Evolutionary conservation across 2,329 filamentous ascomycete species (phyloP), one percentile per base, ranked within the genome.

Genomic region (Ramularia collo-cygni): DNA sequence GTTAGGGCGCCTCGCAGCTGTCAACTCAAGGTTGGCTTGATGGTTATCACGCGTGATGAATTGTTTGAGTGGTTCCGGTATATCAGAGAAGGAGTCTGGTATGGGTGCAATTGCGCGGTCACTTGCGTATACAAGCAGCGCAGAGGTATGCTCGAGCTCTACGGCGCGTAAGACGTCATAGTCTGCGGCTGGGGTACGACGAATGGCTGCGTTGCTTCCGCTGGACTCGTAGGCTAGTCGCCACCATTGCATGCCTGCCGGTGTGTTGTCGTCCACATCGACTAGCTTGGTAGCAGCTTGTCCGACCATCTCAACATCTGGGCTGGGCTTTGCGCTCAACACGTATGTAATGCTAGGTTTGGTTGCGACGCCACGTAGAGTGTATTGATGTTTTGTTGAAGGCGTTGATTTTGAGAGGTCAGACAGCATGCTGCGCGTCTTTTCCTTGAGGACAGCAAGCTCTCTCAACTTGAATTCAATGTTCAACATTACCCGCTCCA

Each of bases 61-160:
- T 4, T 48, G 37, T 15, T 48, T 40, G 10, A 61, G 41, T 6
- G 50, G 38, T 8, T 41, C 33, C 8, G 53, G 50, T 8, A 60
- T 45, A 8, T 38, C 33, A 14, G 47, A 41, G 32, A 52, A 40
- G 31, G 40, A 47, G 9, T 40, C 40, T 2, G 47, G 37, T 16
- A 29, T 21, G 12, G 51, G 46, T n/a, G 51, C 41, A 15, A 58
- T 58, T 13, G 54, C 54, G 10, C 21, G 21, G 3, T 74, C 68
- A 50, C 69, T 76, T 14, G 76, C 77, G 54, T 81, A 81, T 2
- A 81, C 70, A 8, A 81, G 66, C 1, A 81, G 57, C 2, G 70
- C 74, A 7, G 65, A 68, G 21, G 60, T 65, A 37, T 68, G 67
- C 48, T 79, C 75, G 26, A 38, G 72, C 71, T 47, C 75, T 64